Conservation (phyloP, 371 early-diverging fungal species). For the Mortierella sp. region DNA sequence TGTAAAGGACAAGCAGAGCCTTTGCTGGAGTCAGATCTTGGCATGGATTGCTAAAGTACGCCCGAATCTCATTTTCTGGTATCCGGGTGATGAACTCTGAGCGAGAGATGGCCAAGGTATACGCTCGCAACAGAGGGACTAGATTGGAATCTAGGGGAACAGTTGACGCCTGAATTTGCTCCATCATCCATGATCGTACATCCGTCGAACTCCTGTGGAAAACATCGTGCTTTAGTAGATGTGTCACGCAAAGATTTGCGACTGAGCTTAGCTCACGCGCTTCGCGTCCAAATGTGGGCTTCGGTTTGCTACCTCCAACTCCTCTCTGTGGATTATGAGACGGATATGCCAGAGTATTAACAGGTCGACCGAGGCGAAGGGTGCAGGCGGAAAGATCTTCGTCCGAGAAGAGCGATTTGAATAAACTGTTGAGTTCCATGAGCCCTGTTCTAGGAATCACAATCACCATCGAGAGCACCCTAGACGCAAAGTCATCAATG, state of each 20-base stretch:
- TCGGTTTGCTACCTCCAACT: no score
- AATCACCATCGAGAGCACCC: slow-evolving; percentile 40
- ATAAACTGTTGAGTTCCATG: slow-evolving; percentile 28
- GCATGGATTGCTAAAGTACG: slow-evolving; percentile 24
- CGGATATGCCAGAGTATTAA: no score
- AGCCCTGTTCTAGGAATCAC: slow-evolving; percentile 43
- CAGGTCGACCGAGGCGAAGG: slow-evolving; percentile 23
- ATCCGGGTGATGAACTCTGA: slow-evolving; percentile 41
- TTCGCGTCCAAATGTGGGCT: not conserved
- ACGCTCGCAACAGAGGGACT: slow-evolving; percentile 44
- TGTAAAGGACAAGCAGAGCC: slow-evolving; percentile 41
- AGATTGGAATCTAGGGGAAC: slow-evolving; percentile 46
- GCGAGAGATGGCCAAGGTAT: slow-evolving; percentile 33
- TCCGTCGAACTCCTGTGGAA: slow-evolving; percentile 43
- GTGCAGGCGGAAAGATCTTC: slow-evolving; percentile 36
- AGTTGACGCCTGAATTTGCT: slow-evolving; percentile 36
- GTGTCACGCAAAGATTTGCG: slow-evolving; percentile 39
- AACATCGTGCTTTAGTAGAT: slow-evolving; percentile 35
- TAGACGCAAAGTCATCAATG: slow-evolving; percentile 45
- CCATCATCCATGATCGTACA: slow-evolving; percentile 43
- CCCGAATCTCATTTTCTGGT: slow-evolving; percentile 36
- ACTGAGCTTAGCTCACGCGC: slow-evolving; percentile 31
- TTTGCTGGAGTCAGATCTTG: slow-evolving; percentile 48
- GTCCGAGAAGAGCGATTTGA: slow-evolving; percentile 25
- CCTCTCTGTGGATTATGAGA: no score